These are phyloP conservation scores for Jaenimonas drosophilae DNA, from an alignment of 208 protist species.

Conservation along the genomic window DNA sequence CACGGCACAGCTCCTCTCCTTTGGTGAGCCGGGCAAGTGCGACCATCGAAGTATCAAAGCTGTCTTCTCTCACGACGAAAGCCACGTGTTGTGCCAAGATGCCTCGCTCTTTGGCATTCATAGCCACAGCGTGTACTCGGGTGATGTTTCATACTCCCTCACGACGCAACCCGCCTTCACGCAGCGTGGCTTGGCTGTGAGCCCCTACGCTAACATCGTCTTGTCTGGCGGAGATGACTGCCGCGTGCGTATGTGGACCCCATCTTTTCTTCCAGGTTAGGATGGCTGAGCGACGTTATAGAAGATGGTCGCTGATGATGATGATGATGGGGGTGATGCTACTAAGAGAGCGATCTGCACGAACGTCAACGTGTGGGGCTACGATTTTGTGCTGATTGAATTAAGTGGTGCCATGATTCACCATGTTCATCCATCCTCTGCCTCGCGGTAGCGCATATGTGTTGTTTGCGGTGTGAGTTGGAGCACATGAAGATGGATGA, in stretches of 20 bases:
- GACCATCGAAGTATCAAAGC: conserved; percentile 66
- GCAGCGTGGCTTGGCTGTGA: conserved; percentile 44
- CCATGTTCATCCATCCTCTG: no score
- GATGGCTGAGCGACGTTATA: not conserved
- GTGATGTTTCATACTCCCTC: conserved; percentile 38
- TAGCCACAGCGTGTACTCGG: conserved; percentile 57
- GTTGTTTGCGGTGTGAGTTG: no score
- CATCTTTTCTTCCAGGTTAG: conserved; percentile 42
- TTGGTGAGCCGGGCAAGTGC: conserved; percentile 66
- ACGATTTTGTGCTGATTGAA: no score
- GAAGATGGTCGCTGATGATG: no score
- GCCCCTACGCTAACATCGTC: conserved; percentile 39
- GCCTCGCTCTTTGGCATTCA: conserved; percentile 48
- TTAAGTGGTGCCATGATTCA: no score
- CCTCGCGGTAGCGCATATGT: no score
- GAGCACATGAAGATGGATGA: no score
- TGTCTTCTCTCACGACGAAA: conserved; percentile 61
- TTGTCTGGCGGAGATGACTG: conserved; percentile 79
- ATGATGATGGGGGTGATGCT: no score
- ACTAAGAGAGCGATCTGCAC: no score
- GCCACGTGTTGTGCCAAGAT: conserved; percentile 61
- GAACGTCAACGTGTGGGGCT: no score
- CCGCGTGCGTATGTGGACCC: conserved; percentile 71
- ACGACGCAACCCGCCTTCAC: conserved; percentile 47
- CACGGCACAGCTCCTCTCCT: conserved; percentile 42